Percentiles rank a stretch among this genome's conserved stretches.
phyloP scores from a whole-genome alignment of 1,284 basidiomycete species.

The Pyrrhoderma lamaoense region DNA sequence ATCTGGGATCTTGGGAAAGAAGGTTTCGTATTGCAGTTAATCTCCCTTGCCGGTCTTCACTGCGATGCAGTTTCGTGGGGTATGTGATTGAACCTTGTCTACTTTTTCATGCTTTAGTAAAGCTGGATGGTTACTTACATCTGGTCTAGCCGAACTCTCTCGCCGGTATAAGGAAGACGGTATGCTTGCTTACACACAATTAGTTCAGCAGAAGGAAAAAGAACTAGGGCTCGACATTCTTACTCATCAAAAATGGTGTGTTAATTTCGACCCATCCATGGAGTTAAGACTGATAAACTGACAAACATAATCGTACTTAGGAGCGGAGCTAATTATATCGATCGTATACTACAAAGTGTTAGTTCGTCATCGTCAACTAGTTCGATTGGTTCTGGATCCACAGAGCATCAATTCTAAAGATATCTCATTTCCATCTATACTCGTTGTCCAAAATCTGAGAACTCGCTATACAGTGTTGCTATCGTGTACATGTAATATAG shows the following conservation, averaged over 20 bases:
- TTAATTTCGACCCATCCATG: slow-evolving; percentile 13
- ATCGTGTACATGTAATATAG: too few relatives aligned
- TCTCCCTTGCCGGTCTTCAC: slow-evolving; percentile 86
- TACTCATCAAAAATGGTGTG: slow-evolving; percentile 84
- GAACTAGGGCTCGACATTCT: slow-evolving; percentile 90
- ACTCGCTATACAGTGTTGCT: too few relatives aligned
- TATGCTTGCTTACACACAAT: slow-evolving; percentile 82
- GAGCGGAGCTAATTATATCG: slow-evolving; percentile 85
- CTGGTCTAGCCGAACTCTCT: slow-evolving; percentile 62
- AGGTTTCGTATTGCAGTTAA: slow-evolving; percentile 80
- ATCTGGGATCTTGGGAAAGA: slow-evolving; percentile 90
- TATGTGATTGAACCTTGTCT: slow-evolving; percentile 31
- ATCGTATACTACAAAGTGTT: slow-evolving; percentile 68
- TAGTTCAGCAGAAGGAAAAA: slow-evolving; percentile 82
- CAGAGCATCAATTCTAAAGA: slow-evolving; percentile 68
- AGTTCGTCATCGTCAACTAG: slow-evolving; percentile 81
- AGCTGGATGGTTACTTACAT: neutral
- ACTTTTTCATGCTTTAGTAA: slow-evolving; percentile 18
- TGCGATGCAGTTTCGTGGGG: slow-evolving; percentile 77
- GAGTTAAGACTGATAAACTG: slow-evolving; percentile 4
- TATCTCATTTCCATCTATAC: neutral
- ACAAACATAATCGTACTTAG: slow-evolving; percentile 29
- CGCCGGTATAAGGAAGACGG: slow-evolving; percentile 73
- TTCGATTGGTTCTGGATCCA: slow-evolving; percentile 75
- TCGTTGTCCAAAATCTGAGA: too few relatives aligned